phyloP scores from a whole-genome alignment of 2,329 filamentous ascomycete species.

The Hypomyces rosellus region DNA sequence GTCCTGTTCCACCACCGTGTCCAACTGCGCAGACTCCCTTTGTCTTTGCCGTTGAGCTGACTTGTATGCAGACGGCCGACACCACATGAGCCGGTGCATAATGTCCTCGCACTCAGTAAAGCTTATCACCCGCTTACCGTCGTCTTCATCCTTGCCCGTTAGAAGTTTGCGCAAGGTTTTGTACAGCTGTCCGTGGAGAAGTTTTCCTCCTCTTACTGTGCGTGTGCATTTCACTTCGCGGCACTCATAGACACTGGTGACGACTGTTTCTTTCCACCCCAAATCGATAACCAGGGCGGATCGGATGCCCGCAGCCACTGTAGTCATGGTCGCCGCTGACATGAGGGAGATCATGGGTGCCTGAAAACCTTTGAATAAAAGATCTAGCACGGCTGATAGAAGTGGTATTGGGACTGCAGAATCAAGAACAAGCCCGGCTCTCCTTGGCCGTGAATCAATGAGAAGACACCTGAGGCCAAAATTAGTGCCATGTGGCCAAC shows the following conservation, averaged over 20 bases:
- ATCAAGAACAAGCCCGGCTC: constrained; percentile 69
- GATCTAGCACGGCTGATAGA: constrained; percentile 67
- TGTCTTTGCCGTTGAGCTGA: constrained; percentile 26
- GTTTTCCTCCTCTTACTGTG: constrained; percentile 67
- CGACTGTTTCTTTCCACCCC: constrained; percentile 83
- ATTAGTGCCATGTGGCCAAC: neutral
- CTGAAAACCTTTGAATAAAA: constrained; percentile 75
- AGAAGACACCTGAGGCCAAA: constrained; percentile 48
- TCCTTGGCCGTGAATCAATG: constrained; percentile 69
- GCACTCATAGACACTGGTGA: constrained; percentile 87
- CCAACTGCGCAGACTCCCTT: constrained; percentile 26
- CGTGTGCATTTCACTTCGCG: constrained; percentile 67
- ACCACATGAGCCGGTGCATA: constrained; percentile 71
- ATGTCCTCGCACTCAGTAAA: constrained; percentile 83
- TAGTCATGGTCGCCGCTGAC: constrained; percentile 66
- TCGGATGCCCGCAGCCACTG: constrained; percentile 74
- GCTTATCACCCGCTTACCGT: constrained; percentile 38
- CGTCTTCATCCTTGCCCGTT: constrained; percentile 24
- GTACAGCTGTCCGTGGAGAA: constrained; percentile 64
- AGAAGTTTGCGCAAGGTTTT: constrained; percentile 44
- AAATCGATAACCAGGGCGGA: constrained; percentile 85
- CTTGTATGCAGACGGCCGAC: constrained; percentile 34
- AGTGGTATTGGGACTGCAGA: constrained; percentile 71
- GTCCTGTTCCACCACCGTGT: constrained; percentile 53
- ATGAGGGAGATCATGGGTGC: constrained; percentile 75